phyloP scores from a whole-genome alignment of 2,329 filamentous ascomycete species.

The Aspergillus sp. region DNA sequence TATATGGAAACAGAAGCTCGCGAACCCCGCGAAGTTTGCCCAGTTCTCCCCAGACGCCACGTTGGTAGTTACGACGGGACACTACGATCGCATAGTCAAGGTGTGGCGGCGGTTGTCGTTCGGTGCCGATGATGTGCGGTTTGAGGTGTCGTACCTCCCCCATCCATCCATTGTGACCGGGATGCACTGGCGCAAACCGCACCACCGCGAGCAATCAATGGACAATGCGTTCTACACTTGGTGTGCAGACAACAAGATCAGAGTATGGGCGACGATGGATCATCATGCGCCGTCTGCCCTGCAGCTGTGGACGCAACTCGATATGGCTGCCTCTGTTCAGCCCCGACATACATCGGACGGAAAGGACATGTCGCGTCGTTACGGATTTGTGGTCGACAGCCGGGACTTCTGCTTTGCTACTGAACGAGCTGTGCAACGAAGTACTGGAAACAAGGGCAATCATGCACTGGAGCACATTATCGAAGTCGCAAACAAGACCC shows the following conservation, averaged over 20 bases:
- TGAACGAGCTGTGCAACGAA: conserved; percentile 68
- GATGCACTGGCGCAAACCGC: conserved; percentile 80
- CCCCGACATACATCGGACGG: conserved; percentile 45
- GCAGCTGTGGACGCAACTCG: conserved; percentile 75
- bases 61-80: conserved; percentile 77
- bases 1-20: conserved; percentile 72
- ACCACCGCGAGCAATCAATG: conserved; percentile 71
- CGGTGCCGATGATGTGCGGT: conserved; percentile 75
- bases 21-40: conserved; percentile 71
- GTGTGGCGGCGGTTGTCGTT: conserved; percentile 88
- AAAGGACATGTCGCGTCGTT: conserved; percentile 51
- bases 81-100: conserved; percentile 80
- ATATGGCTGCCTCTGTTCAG: conserved; percentile 70
- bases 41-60: conserved; percentile 81
- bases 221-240: conserved; percentile 90
- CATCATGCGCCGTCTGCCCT: conserved; percentile 68
- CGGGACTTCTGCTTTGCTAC: conserved; percentile 75
- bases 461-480: conserved; percentile 80
- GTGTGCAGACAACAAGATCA: conserved; percentile 74
- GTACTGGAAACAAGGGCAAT: conserved; percentile 59
- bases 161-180: conserved; percentile 79
- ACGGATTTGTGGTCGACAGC: conserved; percentile 79
- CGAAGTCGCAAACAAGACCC: conserved; percentile 77
- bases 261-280: conserved; percentile 80
- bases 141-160: conserved; percentile 86